Evolutionary conservation across 2,329 filamentous ascomycete genomes (phyloP), one percentile per base, ranked within the genome.

Genomic region (Cladobotryum mycophilum): DNA sequence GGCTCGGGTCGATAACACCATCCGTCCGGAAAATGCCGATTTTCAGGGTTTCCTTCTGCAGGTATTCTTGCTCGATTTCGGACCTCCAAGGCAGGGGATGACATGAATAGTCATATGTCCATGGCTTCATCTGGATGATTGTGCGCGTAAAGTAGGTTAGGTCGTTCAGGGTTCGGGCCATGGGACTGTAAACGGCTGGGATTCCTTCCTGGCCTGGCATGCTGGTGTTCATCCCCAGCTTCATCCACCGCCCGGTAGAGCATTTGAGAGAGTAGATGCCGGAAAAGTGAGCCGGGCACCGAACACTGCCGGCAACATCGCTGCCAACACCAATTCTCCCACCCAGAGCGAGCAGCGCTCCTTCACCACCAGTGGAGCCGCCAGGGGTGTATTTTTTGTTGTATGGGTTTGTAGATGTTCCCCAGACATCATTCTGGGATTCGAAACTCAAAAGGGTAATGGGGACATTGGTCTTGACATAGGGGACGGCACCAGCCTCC

Each of bases 121-220:
- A 96, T 0, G 90, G 89, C 68, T 88, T 75, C 83, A 93, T 92
- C 46, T 80, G 72, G 49, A 96, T 80, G 49, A 96, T 72, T 7
- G 82, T 80, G 47, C 83, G 82, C 3, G 88, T 88, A 67, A 96
- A 96, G 70, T 95, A 96, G 1, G 78, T 79, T 54, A 96, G 71
- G 63, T 96, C 91, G 55, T 84, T 80, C 52, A 96, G 70, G 0
- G 90, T 96, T 48, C 90, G 80, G 3, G 91, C 82, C 92, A 97
- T 96, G 5, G 91, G 91, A 52, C 88, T 92, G 70, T 91, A 96
- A 17, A 96, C 89, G 56, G 86, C 88, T 1, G 89, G 84, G 33
- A 96, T 83, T 1, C 90, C 91, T 64, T 96, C 92, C 65, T 96
- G 90, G 0, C 92, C 92, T 0, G 88, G 83, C 89, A 96, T 96